A percentile compares a stretch with the other conserved stretches of the same genome.
phyloP scores from a whole-genome alignment of 345 rosid genomes.

The Boechera divaricarpa region DNA sequence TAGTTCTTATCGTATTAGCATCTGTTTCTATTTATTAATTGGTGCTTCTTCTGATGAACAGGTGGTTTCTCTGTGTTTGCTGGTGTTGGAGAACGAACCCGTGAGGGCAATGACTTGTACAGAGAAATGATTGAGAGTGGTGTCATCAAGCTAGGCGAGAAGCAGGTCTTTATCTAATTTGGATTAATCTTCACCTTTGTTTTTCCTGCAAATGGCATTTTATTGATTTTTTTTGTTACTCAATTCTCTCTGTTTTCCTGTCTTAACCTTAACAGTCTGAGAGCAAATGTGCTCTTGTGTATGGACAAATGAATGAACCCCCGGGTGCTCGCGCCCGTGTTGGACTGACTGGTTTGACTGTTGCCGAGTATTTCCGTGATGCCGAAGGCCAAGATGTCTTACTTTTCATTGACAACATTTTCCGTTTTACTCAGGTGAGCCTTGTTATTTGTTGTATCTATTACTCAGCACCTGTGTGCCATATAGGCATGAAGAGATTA shows the following conservation, averaged over 20 bases:
- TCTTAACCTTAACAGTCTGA: constrained; percentile 58
- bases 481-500: not conserved
- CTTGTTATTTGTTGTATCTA: not conserved
- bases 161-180: constrained; percentile 60
- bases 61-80: constrained; percentile 99
- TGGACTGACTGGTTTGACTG: constrained; percentile 96
- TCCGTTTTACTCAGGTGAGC: constrained; percentile 91
- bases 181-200: not conserved
- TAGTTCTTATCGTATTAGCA: not conserved
- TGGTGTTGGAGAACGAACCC: constrained; percentile 97
- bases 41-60: constrained; percentile 39
- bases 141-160: constrained; percentile 98
- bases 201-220: not conserved
- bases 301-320: constrained; percentile 99
- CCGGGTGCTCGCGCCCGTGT: constrained; percentile 99
- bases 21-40: not conserved
- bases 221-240: not conserved
- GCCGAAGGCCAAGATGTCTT: constrained; percentile 99
- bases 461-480: not conserved
- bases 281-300: constrained; percentile 96
- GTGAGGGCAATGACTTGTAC: constrained; percentile 99
- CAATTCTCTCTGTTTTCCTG: not conserved
- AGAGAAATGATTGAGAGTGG: constrained; percentile 99
- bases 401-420: constrained; percentile 95
- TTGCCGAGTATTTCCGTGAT: constrained; percentile 98